phyloP scores from a whole-genome alignment of 768 basidiomycete genomes.

The Leccinum barrowsii region DNA sequence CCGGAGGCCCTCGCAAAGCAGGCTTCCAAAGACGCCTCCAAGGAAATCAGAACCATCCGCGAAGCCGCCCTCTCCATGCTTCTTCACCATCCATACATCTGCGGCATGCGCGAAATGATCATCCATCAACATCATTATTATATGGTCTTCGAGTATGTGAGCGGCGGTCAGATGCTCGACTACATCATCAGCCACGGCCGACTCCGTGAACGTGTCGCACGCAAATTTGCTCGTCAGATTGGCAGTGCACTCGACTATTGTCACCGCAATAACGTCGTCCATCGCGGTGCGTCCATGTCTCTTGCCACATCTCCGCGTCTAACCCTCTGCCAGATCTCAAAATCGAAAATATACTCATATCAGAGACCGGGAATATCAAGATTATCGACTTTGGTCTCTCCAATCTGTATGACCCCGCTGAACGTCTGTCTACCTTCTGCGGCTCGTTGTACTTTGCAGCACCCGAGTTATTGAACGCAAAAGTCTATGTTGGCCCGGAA shows the following conservation, averaged over 20 bases:
- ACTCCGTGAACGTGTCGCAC: constrained; percentile 88
- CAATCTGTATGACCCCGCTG: constrained; percentile 83
- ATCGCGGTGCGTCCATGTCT: constrained; percentile 59
- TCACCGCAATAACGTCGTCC: constrained; percentile 95
- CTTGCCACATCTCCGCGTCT: background rate
- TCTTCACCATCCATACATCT: constrained; percentile 97
- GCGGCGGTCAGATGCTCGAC: constrained; percentile 99
- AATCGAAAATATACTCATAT: constrained; percentile 99
- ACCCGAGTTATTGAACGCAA: constrained; percentile 94
- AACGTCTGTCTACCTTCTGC: constrained; percentile 91
- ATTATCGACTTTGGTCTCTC: constrained; percentile 99
- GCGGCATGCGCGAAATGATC: constrained; percentile 99
- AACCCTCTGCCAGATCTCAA: constrained; percentile 66
- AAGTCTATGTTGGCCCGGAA: constrained; percentile 95
- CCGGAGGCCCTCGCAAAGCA: constrained; percentile 70
- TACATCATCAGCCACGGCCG: constrained; percentile 99
- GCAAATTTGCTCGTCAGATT: constrained; percentile 98
- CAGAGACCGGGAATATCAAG: constrained; percentile 98
- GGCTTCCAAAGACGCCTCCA: constrained; percentile 86
- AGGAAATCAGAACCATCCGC: constrained; percentile 93
- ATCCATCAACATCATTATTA: constrained; percentile 98
- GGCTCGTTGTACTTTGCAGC: constrained; percentile 98
- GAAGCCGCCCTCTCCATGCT: constrained; percentile 95
- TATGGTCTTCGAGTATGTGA: constrained; percentile 99
- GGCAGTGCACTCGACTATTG: constrained; percentile 95